A percentile compares a stretch with the other conserved stretches of the same genome.
Evolutionary conservation across 176 grass and related monocot genomes (phyloP).

Genomic region (Carex cristatella): DNA sequence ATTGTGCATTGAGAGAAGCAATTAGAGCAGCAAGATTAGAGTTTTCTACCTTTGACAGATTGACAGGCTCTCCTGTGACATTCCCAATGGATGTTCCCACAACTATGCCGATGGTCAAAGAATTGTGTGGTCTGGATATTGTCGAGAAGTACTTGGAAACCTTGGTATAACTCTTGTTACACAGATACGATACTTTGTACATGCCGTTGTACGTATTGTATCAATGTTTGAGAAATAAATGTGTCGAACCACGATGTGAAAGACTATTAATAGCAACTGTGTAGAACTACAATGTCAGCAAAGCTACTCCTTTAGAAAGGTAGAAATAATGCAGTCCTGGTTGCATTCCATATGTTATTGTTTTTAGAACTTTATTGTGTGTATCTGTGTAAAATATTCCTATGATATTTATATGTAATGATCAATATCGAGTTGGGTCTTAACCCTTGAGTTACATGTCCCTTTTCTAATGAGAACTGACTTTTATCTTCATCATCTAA

Average conservation of each 20-base stretch:
- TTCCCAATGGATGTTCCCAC: slow-evolving; percentile 86
- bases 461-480: neutral
- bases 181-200: neutral
- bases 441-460: neutral
- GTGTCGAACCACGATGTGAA: neutral
- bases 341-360: neutral
- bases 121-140: slow-evolving; percentile 79
- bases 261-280: neutral
- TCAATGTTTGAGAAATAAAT: neutral
- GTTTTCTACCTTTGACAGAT: slow-evolving; percentile 18
- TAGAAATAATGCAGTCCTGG: neutral
- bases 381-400: no score
- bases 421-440: neutral
- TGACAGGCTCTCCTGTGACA: slow-evolving; percentile 14
- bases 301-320: neutral
- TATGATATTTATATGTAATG: neutral
- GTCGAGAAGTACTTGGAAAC: slow-evolving; percentile 74
- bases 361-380: neutral
- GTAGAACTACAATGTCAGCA: neutral
- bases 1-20: slow-evolving; percentile 87
- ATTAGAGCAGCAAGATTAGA: slow-evolving; percentile 61
- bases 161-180: slow-evolving; percentile 2
- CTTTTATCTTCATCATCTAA: no score
- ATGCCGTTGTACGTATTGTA: neutral
- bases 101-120: slow-evolving; percentile 79